Conservation (phyloP, 2,329 filamentous ascomycete species). For the Cercospora sp. region DNA sequence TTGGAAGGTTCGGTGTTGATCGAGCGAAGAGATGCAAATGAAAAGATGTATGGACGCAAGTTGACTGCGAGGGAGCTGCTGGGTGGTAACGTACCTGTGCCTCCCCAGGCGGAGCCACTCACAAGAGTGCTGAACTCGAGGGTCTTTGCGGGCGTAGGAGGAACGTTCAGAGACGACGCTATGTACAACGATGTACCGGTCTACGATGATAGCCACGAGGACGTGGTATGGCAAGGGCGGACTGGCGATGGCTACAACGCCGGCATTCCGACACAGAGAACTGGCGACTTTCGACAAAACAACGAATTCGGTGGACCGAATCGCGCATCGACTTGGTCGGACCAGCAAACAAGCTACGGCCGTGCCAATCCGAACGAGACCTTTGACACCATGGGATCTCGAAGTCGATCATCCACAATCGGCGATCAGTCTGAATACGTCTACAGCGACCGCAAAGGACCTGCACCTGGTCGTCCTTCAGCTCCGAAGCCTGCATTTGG, state of each 20-base stretch:
- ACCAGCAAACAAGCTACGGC: slow-evolving; percentile 61
- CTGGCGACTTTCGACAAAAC: slow-evolving; percentile 42
- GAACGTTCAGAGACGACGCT: slow-evolving; percentile 46
- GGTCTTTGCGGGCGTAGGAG: slow-evolving; percentile 70
- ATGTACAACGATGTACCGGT: slow-evolving; percentile 95
- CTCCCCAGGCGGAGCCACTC: slow-evolving; percentile 79
- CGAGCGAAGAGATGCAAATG: slow-evolving; percentile 93
- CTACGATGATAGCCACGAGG: slow-evolving; percentile 80
- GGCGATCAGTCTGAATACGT: slow-evolving; percentile 53
- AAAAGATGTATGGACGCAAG: slow-evolving; percentile 86
- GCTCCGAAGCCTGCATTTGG: slow-evolving; percentile 87
- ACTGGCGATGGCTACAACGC: slow-evolving; percentile 71
- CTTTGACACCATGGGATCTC: slow-evolving; percentile 45
- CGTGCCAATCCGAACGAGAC: slow-evolving; percentile 54
- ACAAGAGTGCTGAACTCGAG: slow-evolving; percentile 83
- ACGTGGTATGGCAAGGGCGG: slow-evolving; percentile 79
- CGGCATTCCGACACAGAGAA: slow-evolving; percentile 57
- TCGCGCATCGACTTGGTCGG: slow-evolving; percentile 70
- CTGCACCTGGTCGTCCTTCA: slow-evolving; percentile 73
- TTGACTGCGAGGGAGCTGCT: slow-evolving; percentile 81
- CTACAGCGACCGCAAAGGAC: slow-evolving; percentile 53
- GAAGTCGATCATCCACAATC: slow-evolving; percentile 42
- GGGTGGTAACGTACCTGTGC: slow-evolving; percentile 72
- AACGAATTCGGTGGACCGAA: slow-evolving; percentile 54
- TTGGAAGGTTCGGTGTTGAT: slow-evolving; percentile 91